A percentile compares a stretch with the other conserved stretches of the same genome.
These are phyloP conservation scores for Athelia sp. DNA, from an alignment of 1,284 basidiomycete genomes.

Conservation along the genomic window DNA sequence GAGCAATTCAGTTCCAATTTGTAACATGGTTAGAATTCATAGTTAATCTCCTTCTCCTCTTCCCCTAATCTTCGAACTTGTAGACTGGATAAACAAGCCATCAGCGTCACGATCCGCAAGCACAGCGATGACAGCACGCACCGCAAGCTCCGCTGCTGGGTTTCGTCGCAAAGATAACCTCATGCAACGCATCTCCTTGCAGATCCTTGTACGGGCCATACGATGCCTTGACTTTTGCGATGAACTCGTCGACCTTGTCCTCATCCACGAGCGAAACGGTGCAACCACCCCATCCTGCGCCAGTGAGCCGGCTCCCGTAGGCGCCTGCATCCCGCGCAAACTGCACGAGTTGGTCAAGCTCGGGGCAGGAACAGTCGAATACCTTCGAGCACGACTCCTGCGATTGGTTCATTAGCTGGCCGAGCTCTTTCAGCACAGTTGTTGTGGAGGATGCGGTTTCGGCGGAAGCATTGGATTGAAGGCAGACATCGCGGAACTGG, in stretches of 20 bases:
- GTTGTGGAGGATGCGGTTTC: constrained; percentile 20
- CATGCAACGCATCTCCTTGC: constrained; percentile 52
- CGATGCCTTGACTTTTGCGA: constrained; percentile 49
- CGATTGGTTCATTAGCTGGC: constrained; percentile 73
- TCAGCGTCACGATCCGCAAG: background rate
- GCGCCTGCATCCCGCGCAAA: constrained; percentile 68
- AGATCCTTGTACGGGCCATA: constrained; percentile 65
- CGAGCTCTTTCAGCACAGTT: constrained; percentile 45
- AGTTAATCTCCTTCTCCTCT: too few relatives aligned
- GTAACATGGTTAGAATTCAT: too few relatives aligned
- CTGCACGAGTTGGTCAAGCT: constrained; percentile 64
- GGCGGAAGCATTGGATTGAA: constrained; percentile 20
- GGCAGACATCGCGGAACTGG: constrained; percentile 64
- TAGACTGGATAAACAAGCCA: background rate
- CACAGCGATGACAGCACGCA: constrained; percentile 30
- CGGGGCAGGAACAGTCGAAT: constrained; percentile 77
- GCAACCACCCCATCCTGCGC: constrained; percentile 92
- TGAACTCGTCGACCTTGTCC: constrained; percentile 62
- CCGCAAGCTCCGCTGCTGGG: constrained; percentile 82
- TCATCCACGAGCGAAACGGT: constrained; percentile 80
- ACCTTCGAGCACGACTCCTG: constrained; percentile 64
- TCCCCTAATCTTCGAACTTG: constrained; percentile 1
- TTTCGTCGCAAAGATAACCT: constrained; percentile 81
- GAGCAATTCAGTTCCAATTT: too few relatives aligned
- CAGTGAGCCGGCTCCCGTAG: constrained; percentile 73